phyloP scores from a whole-genome alignment of 495 filamentous ascomycete species.

The Hypomontagnella monticulosa region DNA sequence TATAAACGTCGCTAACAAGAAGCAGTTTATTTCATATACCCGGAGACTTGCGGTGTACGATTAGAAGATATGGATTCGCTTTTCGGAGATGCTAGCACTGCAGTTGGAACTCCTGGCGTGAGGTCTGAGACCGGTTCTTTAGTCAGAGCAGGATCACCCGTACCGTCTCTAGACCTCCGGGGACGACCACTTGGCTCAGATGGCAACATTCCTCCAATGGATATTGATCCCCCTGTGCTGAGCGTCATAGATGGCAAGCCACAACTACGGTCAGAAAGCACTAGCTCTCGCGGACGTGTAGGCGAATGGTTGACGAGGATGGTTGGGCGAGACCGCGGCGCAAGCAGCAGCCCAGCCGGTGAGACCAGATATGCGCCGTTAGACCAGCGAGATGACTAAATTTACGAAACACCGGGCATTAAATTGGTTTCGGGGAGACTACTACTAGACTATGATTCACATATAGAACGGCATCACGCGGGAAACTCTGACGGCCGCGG shows the following conservation, averaged over 20 bases:
- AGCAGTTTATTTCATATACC: slow-evolving; percentile 94
- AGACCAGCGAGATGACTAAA: slow-evolving; percentile 56
- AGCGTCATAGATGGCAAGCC: slow-evolving; percentile 46
- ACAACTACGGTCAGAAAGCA: slow-evolving; percentile 36
- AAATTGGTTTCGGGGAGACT: slow-evolving; percentile 28
- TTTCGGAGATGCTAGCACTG: slow-evolving; percentile 87
- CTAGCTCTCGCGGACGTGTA: slow-evolving; percentile 49
- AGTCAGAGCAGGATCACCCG: slow-evolving; percentile 75
- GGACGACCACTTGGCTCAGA: slow-evolving; percentile 47
- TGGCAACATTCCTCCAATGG: slow-evolving; percentile 50
- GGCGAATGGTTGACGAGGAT: slow-evolving; percentile 62
- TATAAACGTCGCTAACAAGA: slow-evolving; percentile 30
- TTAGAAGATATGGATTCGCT: slow-evolving; percentile 95
- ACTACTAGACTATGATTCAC: slow-evolving; percentile 42
- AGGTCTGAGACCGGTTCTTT: slow-evolving; percentile 76
- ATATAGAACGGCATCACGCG: slow-evolving; percentile 51
- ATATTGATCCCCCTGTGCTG: slow-evolving; percentile 51
- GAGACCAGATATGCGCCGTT: slow-evolving; percentile 54
- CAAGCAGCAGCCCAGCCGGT: slow-evolving; percentile 44
- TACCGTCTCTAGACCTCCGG: slow-evolving; percentile 79
- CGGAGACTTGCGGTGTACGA: slow-evolving; percentile 92
- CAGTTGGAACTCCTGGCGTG: slow-evolving; percentile 62
- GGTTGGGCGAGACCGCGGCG: slow-evolving; percentile 48
- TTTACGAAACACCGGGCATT: slow-evolving; percentile 23
- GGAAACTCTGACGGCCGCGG: slow-evolving; percentile 25